Percentiles rank a stretch among this genome's conserved stretches.
phyloP scores from a whole-genome alignment of 441 rosid genomes.

The Euphorbia neoarborescens region DNA sequence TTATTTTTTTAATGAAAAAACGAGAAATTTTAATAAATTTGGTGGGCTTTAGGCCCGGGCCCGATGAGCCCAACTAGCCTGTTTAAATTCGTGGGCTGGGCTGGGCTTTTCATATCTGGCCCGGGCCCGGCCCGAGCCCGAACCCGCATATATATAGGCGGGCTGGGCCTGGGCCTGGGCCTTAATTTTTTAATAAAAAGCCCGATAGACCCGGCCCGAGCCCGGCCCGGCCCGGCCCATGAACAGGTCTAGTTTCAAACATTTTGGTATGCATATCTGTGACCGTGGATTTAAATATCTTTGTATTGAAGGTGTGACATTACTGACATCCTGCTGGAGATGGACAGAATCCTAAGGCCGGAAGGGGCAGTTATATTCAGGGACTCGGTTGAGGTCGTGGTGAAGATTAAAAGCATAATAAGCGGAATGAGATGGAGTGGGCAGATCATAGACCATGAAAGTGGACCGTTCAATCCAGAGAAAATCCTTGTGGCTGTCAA shows the following conservation, averaged over 20 bases:
- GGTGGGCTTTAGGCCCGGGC: too few species aligned
- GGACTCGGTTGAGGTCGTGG: constrained; percentile 67
- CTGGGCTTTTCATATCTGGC: too few species aligned
- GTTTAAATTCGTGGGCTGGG: too few species aligned
- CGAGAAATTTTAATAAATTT: too few species aligned
- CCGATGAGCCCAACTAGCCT: too few species aligned
- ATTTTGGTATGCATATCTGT: neutral
- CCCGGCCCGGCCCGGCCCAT: too few species aligned
- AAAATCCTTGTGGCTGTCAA: constrained; percentile 79
- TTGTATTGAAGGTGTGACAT: constrained; percentile 60
- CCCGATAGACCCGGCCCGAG: too few species aligned
- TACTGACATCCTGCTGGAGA: constrained; percentile 71
- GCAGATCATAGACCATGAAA: constrained; percentile 81
- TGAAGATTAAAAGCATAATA: constrained; percentile 62
- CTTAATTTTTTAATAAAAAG: too few species aligned
- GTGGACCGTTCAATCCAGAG: constrained; percentile 92
- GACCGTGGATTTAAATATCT: constrained; percentile 31
- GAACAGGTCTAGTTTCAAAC: neutral
- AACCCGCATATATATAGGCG: too few species aligned
- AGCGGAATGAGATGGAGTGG: constrained; percentile 88
- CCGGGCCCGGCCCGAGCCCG: too few species aligned
- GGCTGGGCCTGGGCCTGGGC: too few species aligned
- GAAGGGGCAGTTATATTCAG: constrained; percentile 87
- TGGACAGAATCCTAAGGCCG: constrained; percentile 86
- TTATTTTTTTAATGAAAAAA: too few species aligned